Evolutionary conservation across 345 rosid species (phyloP).

Genomic region (Hibiscus tridactylites): DNA sequence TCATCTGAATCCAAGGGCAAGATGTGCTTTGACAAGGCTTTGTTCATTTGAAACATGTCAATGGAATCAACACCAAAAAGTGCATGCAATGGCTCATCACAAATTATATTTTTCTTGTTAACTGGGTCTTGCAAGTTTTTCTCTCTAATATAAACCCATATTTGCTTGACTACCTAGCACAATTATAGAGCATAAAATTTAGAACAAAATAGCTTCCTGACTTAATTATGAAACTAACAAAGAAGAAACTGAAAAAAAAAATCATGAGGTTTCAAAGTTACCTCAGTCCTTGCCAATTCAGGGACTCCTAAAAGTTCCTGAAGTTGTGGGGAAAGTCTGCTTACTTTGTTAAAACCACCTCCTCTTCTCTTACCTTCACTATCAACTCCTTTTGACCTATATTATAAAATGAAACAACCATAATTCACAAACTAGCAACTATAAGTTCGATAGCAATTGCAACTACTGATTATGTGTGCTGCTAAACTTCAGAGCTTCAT

Average conservation of each 20-base stretch:
- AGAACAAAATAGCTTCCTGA: constrained; percentile 3
- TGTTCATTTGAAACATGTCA: constrained; percentile 61
- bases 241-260: neutral
- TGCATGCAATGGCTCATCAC: constrained; percentile 37
- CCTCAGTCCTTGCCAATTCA: constrained; percentile 3
- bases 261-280: neutral
- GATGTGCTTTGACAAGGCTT: constrained; percentile 46
- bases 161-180: constrained; percentile 14
- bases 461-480: too few relatives aligned
- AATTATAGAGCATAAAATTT: neutral
- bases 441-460: too few relatives aligned
- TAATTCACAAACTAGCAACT: too few relatives aligned
- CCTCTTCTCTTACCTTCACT: constrained; percentile 35
- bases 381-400: constrained; percentile 24
- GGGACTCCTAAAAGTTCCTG: constrained; percentile 12
- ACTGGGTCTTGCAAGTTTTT: constrained; percentile 52
- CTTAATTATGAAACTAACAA: neutral
- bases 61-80: constrained; percentile 39
- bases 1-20: constrained; percentile 38
- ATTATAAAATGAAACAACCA: constrained; percentile 3
- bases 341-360: constrained; percentile 39
- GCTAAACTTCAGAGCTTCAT: too few relatives aligned
- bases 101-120: constrained; percentile 40
- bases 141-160: constrained; percentile 48
- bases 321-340: constrained; percentile 40